Base-by-base conservation (phyloP, 2,329 filamentous ascomycete species). In the Fonsecaea pugnacius region DNA sequence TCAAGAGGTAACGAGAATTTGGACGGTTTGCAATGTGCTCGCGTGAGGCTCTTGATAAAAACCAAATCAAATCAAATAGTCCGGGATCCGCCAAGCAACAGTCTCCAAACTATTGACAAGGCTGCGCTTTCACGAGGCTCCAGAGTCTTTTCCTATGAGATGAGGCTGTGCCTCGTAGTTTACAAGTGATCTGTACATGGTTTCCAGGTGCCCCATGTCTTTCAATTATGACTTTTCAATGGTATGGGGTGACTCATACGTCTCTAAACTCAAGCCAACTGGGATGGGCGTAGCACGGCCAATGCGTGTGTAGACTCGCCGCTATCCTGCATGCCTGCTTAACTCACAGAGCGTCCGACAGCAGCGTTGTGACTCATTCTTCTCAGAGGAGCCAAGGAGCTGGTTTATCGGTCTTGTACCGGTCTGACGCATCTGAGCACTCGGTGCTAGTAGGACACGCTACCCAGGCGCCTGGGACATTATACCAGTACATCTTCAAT, bases 21-120 rank as follows among this genome's bases (percentile, higher is more conserved):
- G 18, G 21, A 14, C 10, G 18, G 43, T 24, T 35, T 21, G 32
- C 30, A 32, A 21, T 9, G 38, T 55, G 50, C 59, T 61, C 59
- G 51, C 50, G 50, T 61, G 59, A 21, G 59, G 52, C 59, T 55
- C 36, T 54, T 46, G 40, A 55, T 36, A 54, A 55, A 38, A 38
- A 38, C 36, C 12, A 30, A 30, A 46, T 10, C 7, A 48, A 48
- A 24, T 48, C 8, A 48, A 48, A 48, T 27, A 48, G 21, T 48
- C 43, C 43, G 8, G 7, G 18, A 24, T 10, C 9, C 43, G 43
- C 43, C 43, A 48, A 36, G 33, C 30, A 60, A 21, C 40, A 24
- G 18, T 48, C 21, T 30, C 27, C 43, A 24, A 48, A 48, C 21
- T 18, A 48, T 48, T 48, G 43, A 48, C 18, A 27, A 21, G 30